These are phyloP conservation scores for Rhodotorula sp. DNA, from an alignment of 1,284 basidiomycete species.

Conservation along the genomic window DNA sequence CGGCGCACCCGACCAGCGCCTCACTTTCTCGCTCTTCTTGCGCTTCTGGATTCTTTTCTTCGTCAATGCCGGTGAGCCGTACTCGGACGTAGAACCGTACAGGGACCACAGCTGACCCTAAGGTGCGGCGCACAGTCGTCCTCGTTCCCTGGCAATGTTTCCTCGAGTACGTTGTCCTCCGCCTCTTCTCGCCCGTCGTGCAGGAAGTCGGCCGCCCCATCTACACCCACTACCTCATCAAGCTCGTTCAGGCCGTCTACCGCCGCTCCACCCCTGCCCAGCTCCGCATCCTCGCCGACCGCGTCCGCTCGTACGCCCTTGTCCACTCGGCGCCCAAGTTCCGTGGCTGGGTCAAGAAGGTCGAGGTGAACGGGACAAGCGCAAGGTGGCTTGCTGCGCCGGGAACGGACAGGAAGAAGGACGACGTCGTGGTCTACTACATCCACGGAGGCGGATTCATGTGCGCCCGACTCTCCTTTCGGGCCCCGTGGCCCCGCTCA, in stretches of 20 bases:
- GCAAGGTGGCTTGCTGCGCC: conserved; percentile 29
- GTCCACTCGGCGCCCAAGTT: background rate
- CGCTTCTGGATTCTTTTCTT: background rate
- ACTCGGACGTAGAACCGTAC: no score
- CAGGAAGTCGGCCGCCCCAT: conserved; percentile 19
- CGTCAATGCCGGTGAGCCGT: background rate
- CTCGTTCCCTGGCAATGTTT: conserved; percentile 10
- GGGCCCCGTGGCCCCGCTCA: background rate
- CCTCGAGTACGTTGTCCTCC: conserved; percentile 11
- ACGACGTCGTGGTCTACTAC: conserved; percentile 30
- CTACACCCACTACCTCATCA: conserved; percentile 9
- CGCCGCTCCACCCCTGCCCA: conserved; percentile 9
- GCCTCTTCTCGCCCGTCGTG: conserved; percentile 9
- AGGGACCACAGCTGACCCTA: no score
- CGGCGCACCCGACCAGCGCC: conserved; percentile 1
- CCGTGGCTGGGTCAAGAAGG: conserved; percentile 16
- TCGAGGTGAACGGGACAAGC: conserved; percentile 14
- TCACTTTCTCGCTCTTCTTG: background rate
- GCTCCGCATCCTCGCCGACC: conserved; percentile 30
- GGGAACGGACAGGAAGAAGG: background rate
- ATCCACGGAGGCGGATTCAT: conserved; percentile 32
- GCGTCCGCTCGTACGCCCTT: conserved; percentile 10
- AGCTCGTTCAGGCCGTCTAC: conserved; percentile 20
- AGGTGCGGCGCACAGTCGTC: conserved; percentile 6
- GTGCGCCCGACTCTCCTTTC: background rate